Conservation (phyloP, 2,329 filamentous ascomycete species). For the Aspergillus persii region DNA sequence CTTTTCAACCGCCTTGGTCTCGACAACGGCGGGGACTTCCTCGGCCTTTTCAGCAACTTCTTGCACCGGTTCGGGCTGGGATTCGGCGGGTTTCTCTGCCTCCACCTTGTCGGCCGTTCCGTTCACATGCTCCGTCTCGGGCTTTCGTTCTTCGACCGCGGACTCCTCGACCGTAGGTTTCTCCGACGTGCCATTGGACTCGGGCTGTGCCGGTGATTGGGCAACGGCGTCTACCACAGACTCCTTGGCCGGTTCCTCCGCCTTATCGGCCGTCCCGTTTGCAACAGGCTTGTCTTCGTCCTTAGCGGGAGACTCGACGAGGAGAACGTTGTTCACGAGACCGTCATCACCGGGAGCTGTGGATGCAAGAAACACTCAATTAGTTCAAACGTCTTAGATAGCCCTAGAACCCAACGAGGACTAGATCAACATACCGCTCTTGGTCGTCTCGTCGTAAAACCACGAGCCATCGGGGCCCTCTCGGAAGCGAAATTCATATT, state of each 20-base stretch:
- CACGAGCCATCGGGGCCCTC: slow-evolving; percentile 22
- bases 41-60: background rate
- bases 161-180: slow-evolving; percentile 5
- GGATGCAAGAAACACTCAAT: background rate
- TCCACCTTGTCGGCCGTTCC: slow-evolving; percentile 1
- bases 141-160: slow-evolving; percentile 8
- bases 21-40: background rate
- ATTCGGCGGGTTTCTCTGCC: slow-evolving; percentile 1
- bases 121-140: slow-evolving; percentile 3
- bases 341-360: slow-evolving; percentile 26
- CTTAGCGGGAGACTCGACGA: slow-evolving; percentile 10
- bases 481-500: slow-evolving; percentile 29
- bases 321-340: slow-evolving; percentile 20
- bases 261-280: slow-evolving; percentile 13
- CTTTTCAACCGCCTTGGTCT: background rate
- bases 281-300: slow-evolving; percentile 10
- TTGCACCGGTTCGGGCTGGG: background rate
- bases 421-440: slow-evolving; percentile 22
- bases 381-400: background rate
- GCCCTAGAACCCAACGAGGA: background rate
- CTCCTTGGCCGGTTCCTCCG: slow-evolving; percentile 13
- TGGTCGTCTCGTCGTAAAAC: slow-evolving; percentile 27
- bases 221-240: background rate
- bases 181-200: slow-evolving; percentile 4
- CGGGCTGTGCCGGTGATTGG: slow-evolving; percentile 4